Evolutionary conservation across 2,329 filamentous ascomycete species (phyloP), one percentile per base, ranked within the genome.

Genomic region (Parasarocladium wereldwijsianum): DNA sequence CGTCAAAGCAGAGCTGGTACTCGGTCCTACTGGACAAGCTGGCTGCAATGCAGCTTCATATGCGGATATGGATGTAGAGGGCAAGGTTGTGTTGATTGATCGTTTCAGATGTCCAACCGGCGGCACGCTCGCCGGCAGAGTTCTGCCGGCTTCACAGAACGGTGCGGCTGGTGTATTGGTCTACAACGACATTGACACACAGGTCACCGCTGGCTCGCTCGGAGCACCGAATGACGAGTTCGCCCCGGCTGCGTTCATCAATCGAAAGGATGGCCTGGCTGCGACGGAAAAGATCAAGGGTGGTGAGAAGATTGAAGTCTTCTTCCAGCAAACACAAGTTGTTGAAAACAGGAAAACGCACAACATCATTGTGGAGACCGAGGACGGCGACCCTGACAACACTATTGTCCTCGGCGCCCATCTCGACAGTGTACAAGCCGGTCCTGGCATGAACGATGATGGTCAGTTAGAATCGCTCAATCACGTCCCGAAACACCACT

Each of bases 371-470:
- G 51, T 55, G 1, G 57, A 64, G 40, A 63, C 59, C 3, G 55
- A 51, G 25, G 47, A 45, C 3, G 60, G 59, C 1, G 58, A 62
- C 32, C 49, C 46, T 1, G 44, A 49, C 32, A 62, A 59, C 17
- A 47, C 58, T 1, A 43, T 61, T 19, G 47, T 57, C 38, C 43
- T 61, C 0, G 57, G 58, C 13, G 58, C 55, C 0, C 58, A 62
- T 35, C 48, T 58, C 1, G 58, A 62, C 42, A 53, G 50, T 0
- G 58, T 60, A 3, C 50, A 55, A 17, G 54, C 51, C 8, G 59
- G 58, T 0, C 52, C 58, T 0, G 59, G 58, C 3, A 55, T 62
- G 35, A 62, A 63, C 28, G 59, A 62, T 26, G 57, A 63, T 30
- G 59, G 59, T 34, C 24, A 23, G 27, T 28, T 24, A 11, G 8